phyloP scores from a whole-genome alignment of 129 eudicot species.

The Chrysanthemum lavandulifolium region DNA sequence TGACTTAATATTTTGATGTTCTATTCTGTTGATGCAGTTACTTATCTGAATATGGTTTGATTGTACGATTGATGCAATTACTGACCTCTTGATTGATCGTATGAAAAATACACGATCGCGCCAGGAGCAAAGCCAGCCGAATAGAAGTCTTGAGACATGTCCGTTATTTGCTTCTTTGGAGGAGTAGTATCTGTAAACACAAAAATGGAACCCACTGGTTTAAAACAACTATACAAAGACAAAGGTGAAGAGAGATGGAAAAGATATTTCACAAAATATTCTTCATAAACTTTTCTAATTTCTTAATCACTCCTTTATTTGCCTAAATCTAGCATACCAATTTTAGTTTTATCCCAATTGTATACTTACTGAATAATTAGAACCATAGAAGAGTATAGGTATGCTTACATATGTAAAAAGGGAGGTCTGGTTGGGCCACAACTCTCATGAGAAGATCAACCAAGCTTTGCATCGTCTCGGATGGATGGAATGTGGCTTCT shows the following conservation, averaged over 20 bases:
- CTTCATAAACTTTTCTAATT: neutral
- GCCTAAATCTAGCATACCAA: neutral
- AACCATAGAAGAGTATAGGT: neutral
- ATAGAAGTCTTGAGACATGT: constrained; percentile 67
- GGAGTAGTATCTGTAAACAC: constrained; percentile 70
- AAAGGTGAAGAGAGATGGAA: no score
- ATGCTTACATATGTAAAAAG: constrained; percentile 70
- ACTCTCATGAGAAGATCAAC: constrained; percentile 71
- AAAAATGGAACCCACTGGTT: neutral
- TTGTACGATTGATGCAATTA: neutral
- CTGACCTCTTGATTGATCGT: constrained; percentile 71
- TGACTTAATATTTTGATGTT: neutral
- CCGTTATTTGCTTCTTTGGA: constrained; percentile 82
- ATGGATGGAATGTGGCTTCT: constrained; percentile 82
- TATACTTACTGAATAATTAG: neutral
- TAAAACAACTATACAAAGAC: neutral
- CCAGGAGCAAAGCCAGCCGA: constrained; percentile 92
- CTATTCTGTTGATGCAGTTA: neutral
- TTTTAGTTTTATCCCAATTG: neutral
- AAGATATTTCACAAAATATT: no score
- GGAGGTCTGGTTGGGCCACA: constrained; percentile 60
- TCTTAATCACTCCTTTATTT: neutral
- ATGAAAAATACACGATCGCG: constrained; percentile 81
- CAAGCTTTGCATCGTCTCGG: constrained; percentile 70
- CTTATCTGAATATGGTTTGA: constrained; percentile 1